These are phyloP conservation scores for Pneumocystis carinii DNA, from an alignment of 1,139 yeast genomes.

Conservation along the genomic window DNA sequence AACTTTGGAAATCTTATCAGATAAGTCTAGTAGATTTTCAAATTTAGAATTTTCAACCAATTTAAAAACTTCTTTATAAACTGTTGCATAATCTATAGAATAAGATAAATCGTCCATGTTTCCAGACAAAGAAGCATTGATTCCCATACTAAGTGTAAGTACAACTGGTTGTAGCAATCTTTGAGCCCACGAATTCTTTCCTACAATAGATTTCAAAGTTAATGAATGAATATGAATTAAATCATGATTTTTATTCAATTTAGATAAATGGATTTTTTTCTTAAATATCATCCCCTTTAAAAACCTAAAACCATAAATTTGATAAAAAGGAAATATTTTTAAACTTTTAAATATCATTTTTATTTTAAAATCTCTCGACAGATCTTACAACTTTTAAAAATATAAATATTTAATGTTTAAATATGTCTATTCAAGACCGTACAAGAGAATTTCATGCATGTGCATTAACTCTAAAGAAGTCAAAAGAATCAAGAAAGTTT, in stretches of 20 bases:
- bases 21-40: slow-evolving; percentile 45
- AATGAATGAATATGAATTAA: slow-evolving; percentile 9
- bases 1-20: slow-evolving; percentile 35
- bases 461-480: neutral
- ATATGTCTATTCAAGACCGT: slow-evolving; percentile 5
- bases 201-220: slow-evolving; percentile 9
- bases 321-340: neutral
- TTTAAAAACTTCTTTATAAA: slow-evolving; percentile 34
- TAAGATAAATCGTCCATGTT: slow-evolving; percentile 61
- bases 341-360: neutral
- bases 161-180: slow-evolving; percentile 43
- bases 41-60: slow-evolving; percentile 1
- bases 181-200: slow-evolving; percentile 13
- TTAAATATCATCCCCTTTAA: neutral
- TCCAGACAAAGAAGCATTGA: slow-evolving; percentile 60
- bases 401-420: neutral
- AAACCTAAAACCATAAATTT: neutral
- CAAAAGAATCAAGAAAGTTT: neutral
- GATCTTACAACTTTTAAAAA: neutral
- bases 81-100: slow-evolving; percentile 76
- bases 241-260: slow-evolving; percentile 4
- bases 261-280: neutral
- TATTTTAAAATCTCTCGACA: neutral
- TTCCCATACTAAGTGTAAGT: slow-evolving; percentile 43
- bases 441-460: slow-evolving; percentile 2